Evolutionary conservation across 305 asterid species (phyloP).

Genomic region (Plantago rigida): DNA sequence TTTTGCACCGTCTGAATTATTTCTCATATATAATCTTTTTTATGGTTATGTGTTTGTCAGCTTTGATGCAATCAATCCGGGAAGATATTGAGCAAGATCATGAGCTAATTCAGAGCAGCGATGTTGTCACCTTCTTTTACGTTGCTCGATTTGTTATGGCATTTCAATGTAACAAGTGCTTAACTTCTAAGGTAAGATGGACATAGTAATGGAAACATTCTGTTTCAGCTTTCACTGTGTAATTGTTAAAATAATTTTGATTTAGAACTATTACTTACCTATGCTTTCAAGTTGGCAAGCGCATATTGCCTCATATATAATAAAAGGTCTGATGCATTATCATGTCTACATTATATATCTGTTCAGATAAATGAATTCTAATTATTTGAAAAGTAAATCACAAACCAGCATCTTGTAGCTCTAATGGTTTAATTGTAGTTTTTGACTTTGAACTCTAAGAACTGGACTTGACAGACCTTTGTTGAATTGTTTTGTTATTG

Average conservation of each 20-base stretch:
- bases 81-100: conserved; percentile 82
- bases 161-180: conserved; percentile 69
- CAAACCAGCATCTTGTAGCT: too few relatives aligned
- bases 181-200: conserved; percentile 48
- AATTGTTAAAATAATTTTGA: conserved; percentile 2
- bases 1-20: conserved; percentile 18
- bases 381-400: too few relatives aligned
- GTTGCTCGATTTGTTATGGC: conserved; percentile 78
- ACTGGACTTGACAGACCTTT: too few relatives aligned
- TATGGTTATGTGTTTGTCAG: conserved; percentile 33
- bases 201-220: conserved; percentile 13
- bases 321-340: too few relatives aligned
- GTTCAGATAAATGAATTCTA: too few relatives aligned
- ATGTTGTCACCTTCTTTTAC: conserved; percentile 59
- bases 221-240: conserved; percentile 12
- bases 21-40: conserved; percentile 27
- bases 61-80: conserved; percentile 71
- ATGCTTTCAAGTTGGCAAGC: too few relatives aligned
- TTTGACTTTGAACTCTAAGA: too few relatives aligned
- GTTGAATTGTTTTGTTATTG: too few relatives aligned
- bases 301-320: too few relatives aligned
- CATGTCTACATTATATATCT: too few relatives aligned
- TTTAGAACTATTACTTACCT: conserved; percentile 5
- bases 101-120: conserved; percentile 62
- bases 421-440: too few relatives aligned